A percentile compares a stretch with the other conserved stretches of the same genome.
Conservation (phyloP, 768 basidiomycete genomes). For the Suillus spraguei region DNA sequence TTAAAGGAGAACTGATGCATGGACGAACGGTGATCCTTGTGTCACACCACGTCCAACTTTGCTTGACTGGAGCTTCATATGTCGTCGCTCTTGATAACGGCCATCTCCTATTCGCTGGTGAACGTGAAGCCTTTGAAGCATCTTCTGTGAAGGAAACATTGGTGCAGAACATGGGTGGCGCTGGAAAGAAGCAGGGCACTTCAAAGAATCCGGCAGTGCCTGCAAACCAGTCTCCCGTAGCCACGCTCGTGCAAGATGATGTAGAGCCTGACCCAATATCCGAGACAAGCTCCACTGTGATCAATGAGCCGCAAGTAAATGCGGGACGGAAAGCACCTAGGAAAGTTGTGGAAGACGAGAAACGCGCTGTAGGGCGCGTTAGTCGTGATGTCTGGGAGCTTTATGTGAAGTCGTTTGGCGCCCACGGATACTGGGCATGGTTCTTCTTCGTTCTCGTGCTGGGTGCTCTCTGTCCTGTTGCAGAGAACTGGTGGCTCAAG, state of each 20-base stretch:
- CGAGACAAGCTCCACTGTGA: conserved; percentile 49
- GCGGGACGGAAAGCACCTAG: conserved; percentile 59
- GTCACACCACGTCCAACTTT: conserved; percentile 93
- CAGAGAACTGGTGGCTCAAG: conserved; percentile 75
- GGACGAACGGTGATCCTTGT: conserved; percentile 86
- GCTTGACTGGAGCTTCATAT: conserved; percentile 76
- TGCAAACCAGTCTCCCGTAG: conserved; percentile 18
- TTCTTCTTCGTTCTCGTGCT: conserved; percentile 56
- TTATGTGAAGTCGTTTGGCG: conserved; percentile 56
- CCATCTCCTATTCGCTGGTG: conserved; percentile 74
- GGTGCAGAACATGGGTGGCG: conserved; percentile 55
- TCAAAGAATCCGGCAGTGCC: conserved; percentile 11
- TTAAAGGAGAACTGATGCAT: conserved; percentile 77
- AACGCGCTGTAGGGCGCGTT: conserved; percentile 75
- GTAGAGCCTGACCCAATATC: conserved; percentile 24
- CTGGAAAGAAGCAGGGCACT: conserved; percentile 45
- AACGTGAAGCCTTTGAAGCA: conserved; percentile 59
- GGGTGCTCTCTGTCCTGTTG: conserved; percentile 64
- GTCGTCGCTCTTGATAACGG: conserved; percentile 78
- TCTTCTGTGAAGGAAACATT: conserved; percentile 69
- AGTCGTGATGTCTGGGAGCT: conserved; percentile 64
- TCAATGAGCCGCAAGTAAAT: conserved; percentile 36
- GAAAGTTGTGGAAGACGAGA: conserved; percentile 86
- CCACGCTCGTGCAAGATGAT: conserved; percentile 24
- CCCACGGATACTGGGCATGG: conserved; percentile 54